Evolutionary conservation across 345 rosid genomes (phyloP), one percentile per base, ranked within the genome.

Genomic region (Eucalyptus victrix): DNA sequence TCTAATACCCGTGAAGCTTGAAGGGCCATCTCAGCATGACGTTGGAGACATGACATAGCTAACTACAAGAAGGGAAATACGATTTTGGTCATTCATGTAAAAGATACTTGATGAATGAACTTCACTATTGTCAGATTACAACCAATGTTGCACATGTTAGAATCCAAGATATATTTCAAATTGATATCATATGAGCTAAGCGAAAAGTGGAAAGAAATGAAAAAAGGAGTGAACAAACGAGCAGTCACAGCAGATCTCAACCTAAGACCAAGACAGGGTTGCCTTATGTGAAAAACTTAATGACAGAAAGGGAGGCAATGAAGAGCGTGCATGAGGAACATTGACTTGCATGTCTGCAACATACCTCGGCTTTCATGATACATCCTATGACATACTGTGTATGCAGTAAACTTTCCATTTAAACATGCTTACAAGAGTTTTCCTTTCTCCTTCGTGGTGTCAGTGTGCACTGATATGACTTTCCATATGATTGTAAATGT

Each of bases 31-130:
- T 97, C 97, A 4, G 98, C 93, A 58, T 97, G 99, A 86, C 95
- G 94, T 89, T 94, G 98, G 90, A 97, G 98, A 91, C 99, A 97
- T 50, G 97, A 87, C 95, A 97, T 93, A 80, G 99, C 99, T 98
- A 97, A 93, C 99, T 97, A 88, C 85, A 76, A 76, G 85, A 76
- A 76, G 85, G 47, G 9, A 40, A 47, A 3, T 40, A 76, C 47
- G 3, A 76, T 40, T 40, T 40, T 76, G 45, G 85, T 76, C 85
- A 40, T 37, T 11, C 30, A 3, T 40, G 28, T 40, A 6, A 21
- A 21, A 26, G 3, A 37, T 21, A 37, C 9, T 76, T 7, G 15
- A 76, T 21, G 13, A 40, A 76, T 12, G 30, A 40, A 40, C 85
- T 76, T 40, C 47, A 6, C 28, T 76, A 21, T 21, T 76, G 9